Evolutionary conservation across 192 early-diverging fungal species (phyloP).

Genomic region (Kickxella alabastrina): DNA sequence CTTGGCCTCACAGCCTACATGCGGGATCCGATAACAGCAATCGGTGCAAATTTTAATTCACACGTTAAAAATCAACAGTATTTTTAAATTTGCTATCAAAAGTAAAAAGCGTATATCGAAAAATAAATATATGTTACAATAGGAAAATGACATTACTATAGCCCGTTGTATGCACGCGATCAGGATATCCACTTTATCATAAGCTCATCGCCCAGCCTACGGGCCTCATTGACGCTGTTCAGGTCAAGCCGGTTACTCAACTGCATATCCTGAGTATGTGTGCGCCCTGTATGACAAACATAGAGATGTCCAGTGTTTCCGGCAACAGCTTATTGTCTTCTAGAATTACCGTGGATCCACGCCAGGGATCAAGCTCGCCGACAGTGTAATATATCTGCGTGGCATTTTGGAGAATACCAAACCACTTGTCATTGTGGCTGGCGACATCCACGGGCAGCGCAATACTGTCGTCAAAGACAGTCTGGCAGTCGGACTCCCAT

Average conservation of each 20-base stretch:
- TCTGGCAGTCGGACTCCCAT: not conserved
- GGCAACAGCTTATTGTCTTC: not conserved
- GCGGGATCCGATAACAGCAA: too few relatives aligned
- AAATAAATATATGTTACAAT: too few relatives aligned
- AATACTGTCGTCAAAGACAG: not conserved
- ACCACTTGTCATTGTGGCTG: not conserved
- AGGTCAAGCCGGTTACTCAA: not conserved
- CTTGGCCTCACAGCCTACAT: too few relatives aligned
- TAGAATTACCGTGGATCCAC: not conserved
- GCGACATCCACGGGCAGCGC: not conserved
- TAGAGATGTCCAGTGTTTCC: not conserved
- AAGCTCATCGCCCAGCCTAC: not conserved
- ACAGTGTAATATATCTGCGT: slow-evolving; percentile 3
- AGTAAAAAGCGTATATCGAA: not conserved
- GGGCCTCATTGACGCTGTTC: not conserved
- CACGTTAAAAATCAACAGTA: too few relatives aligned
- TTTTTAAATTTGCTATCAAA: too few relatives aligned
- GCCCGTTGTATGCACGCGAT: too few relatives aligned
- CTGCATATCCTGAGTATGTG: slow-evolving; percentile 7
- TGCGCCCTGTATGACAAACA: slow-evolving; percentile 2
- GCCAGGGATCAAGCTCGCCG: slow-evolving; percentile 2
- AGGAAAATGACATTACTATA: too few relatives aligned
- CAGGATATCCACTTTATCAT: not conserved
- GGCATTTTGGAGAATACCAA: not conserved
- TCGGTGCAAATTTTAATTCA: too few relatives aligned